Evolutionary conservation across 352 stramenopile species (phyloP), one percentile per base, ranked within the genome.

Genomic region (Pythium dissimile): DNA sequence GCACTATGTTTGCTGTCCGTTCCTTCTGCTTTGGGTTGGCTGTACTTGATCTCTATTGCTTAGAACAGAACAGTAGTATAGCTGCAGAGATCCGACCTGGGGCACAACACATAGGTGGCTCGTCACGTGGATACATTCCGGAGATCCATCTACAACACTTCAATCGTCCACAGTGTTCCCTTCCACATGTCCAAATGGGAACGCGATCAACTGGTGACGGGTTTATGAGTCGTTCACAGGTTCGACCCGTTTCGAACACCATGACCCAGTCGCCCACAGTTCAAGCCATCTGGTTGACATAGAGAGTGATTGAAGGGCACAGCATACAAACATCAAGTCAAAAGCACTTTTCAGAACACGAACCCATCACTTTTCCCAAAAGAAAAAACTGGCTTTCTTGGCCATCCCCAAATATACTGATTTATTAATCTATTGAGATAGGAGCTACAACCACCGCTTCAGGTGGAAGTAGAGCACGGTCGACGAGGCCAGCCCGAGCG

Each of bases 381-480:
- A 18, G 26, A 26, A 45, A 26, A 45, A 26, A 59, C 52, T 59
- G 52, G 42, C 52, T 59, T 39, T 51, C 23, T 59, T 59, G 52
- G 42, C 52, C 52, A 28, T 51, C 23, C 50, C 16, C 35, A 46
- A 46, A 56, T 43, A 2, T 23, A 51, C 39, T 39, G 37, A 20
- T 37, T 47, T 47, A 56, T 0, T n/a, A 45, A 54, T 47, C 15
- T 58, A 64, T 41, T 59, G 47, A 64, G 37, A 38, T 58, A 54
- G 21, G 23, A 9, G 51, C 43, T 80, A 88, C 15, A 87, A 41
- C 84, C 84, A 94, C 28, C 77, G 67, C 56, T 91, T 92, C 23
- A 80, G 80, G 42, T 86, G 81, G 58, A 94, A 89, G 59, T 76
- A 89, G 6, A 54, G 42, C 7, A 88, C 32, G 7, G 75, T 86